A percentile compares a stretch with the other conserved stretches of the same genome.
phyloP scores from a whole-genome alignment of 306 rosid species.

The Quillaja saponaria region DNA sequence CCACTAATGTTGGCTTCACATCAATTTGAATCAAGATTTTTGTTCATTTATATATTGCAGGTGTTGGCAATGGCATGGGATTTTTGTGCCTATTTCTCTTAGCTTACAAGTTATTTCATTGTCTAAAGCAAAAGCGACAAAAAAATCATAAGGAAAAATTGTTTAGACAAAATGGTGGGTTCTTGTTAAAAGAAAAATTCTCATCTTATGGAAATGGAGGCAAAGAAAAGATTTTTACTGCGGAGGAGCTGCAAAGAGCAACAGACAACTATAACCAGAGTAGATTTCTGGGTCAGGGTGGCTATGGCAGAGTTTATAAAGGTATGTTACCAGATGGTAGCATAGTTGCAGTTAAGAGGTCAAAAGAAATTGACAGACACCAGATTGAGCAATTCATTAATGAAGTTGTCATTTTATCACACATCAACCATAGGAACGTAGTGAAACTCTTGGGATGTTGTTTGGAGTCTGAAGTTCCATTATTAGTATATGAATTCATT shows the following conservation, averaged over 20 bases:
- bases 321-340: no score
- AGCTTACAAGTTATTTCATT: conserved; percentile 34
- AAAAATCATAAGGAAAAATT: conserved; percentile 31
- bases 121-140: conserved; percentile 26
- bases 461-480: conserved; percentile 54
- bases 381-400: conserved; percentile 27
- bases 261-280: no score
- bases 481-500: conserved; percentile 60
- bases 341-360: no score
- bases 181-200: conserved; percentile 42
- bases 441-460: conserved; percentile 43
- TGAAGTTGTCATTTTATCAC: conserved; percentile 52
- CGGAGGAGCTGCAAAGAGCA: conserved; percentile 52
- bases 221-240: conserved; percentile 42
- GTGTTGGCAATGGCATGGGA: conserved; percentile 43
- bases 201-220: conserved; percentile 34
- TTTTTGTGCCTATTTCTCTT: conserved; percentile 38
- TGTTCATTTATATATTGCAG: conserved; percentile 25
- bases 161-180: conserved; percentile 64
- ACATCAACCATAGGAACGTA: conserved; percentile 50
- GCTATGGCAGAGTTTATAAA: no score
- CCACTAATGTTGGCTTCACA: no score
- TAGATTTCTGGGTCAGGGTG: no score
- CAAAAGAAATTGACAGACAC: conserved; percentile 35
- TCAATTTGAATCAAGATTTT: no score